Conservation (phyloP, 2,329 filamentous ascomycete species). For the Colletotrichum sp. region DNA sequence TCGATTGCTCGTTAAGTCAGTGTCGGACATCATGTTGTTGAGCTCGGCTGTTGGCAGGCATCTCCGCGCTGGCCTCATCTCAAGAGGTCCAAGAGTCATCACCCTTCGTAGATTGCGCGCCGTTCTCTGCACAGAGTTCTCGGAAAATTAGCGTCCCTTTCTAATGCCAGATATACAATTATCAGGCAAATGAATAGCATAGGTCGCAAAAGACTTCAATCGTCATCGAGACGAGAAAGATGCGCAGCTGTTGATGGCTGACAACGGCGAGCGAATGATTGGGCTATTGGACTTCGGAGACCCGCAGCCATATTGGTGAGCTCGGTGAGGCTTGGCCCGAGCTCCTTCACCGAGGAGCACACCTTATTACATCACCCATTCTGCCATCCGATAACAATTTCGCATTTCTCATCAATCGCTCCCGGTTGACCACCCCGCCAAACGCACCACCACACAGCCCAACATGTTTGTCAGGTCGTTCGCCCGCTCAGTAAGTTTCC, state of each 20-base stretch:
- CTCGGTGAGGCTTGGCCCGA: background rate
- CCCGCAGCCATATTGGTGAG: background rate
- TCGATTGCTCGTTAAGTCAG: accelerated
- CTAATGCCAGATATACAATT: accelerated
- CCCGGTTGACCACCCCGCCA: background rate
- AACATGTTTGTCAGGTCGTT: conserved; percentile 15
- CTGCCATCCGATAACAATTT: conserved; percentile 16
- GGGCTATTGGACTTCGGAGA: background rate
- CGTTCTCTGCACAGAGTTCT: background rate
- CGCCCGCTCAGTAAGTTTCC: conserved; percentile 3
- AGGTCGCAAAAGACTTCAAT: background rate
- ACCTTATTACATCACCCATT: conserved; percentile 18
- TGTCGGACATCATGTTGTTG: background rate
- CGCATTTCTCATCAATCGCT: conserved; percentile 7
- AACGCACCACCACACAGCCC: background rate
- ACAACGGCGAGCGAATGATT: background rate
- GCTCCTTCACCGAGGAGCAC: conserved; percentile 13
- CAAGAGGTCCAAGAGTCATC: background rate
- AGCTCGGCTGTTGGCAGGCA: background rate
- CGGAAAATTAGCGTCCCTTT: background rate
- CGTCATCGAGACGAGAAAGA: background rate
- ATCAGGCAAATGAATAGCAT: background rate
- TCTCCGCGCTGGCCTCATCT: background rate
- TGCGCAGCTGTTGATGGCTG: background rate
- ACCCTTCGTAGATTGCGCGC: background rate